Conservation (phyloP, 106 monocot species). For the Dioscorea zingiberensis region DNA sequence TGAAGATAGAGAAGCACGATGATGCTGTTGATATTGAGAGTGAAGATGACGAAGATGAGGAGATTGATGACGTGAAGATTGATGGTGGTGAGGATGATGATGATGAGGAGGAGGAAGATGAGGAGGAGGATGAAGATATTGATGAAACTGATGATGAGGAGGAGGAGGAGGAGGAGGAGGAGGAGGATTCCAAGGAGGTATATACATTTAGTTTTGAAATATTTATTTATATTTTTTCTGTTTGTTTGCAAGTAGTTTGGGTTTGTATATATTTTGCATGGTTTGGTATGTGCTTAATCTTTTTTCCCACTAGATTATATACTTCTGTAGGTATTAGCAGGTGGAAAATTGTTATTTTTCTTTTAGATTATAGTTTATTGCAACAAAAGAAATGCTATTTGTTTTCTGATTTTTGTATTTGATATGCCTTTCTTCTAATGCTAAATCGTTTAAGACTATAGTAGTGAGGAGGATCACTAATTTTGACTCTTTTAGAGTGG, state of each 20-base stretch:
- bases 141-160: background rate
- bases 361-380: too few species aligned
- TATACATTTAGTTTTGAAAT: background rate
- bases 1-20: background rate
- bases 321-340: background rate
- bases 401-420: background rate
- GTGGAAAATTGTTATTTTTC: too few species aligned
- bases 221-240: background rate
- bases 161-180: slow-evolving; percentile 3
- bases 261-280: background rate
- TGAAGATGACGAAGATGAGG: background rate
- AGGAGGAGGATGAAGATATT: too few species aligned
- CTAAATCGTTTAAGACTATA: background rate
- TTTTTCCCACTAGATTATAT: background rate
- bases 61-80: background rate
- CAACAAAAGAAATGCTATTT: too few species aligned
- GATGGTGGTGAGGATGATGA: background rate
- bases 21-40: background rate
- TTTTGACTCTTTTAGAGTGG: background rate
- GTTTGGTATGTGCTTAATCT: background rate
- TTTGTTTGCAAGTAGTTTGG: background rate
- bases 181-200: background rate
- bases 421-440: background rate
- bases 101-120: background rate
- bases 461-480: background rate